These are phyloP conservation scores for Neospermospora avenae DNA, from an alignment of 2,329 filamentous ascomycete genomes.

Conservation along the genomic window DNA sequence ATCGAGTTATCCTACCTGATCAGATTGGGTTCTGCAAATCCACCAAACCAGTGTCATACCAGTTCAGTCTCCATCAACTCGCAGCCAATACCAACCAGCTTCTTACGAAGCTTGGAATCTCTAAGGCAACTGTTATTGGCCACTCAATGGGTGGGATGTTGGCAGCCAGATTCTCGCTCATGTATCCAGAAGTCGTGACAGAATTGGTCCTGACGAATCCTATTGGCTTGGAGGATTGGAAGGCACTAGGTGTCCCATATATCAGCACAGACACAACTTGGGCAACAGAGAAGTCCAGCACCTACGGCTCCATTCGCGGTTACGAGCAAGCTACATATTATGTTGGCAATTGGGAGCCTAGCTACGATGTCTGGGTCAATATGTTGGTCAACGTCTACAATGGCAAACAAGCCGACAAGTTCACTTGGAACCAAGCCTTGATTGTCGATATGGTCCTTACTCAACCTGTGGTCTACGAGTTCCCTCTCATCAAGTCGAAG, in stretches of 20 bases:
- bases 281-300: slow-evolving; percentile 40
- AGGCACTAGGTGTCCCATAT: slow-evolving; percentile 46
- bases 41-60: slow-evolving; percentile 47
- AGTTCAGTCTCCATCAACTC: slow-evolving; percentile 51
- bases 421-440: slow-evolving; percentile 47
- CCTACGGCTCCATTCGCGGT: slow-evolving; percentile 42
- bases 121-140: slow-evolving; percentile 46
- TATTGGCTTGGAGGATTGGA: slow-evolving; percentile 20
- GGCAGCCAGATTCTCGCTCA: slow-evolving; percentile 47
- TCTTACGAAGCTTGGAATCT: slow-evolving; percentile 42
- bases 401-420: slow-evolving; percentile 41
- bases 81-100: slow-evolving; percentile 49
- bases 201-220: slow-evolving; percentile 48
- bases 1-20: slow-evolving; percentile 51
- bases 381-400: slow-evolving; percentile 53
- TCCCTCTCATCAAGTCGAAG: slow-evolving; percentile 42
- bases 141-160: slow-evolving; percentile 56
- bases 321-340: slow-evolving; percentile 51
- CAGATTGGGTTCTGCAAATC: slow-evolving; percentile 58
- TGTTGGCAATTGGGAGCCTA: slow-evolving; percentile 44
- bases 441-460: slow-evolving; percentile 54
- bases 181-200: slow-evolving; percentile 45
- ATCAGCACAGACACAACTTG: slow-evolving; percentile 41
- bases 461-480: slow-evolving; percentile 49
- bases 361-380: slow-evolving; percentile 52